phyloP scores from a whole-genome alignment of 805 yeast genomes.

The Wickerhamiella cacticola region DNA sequence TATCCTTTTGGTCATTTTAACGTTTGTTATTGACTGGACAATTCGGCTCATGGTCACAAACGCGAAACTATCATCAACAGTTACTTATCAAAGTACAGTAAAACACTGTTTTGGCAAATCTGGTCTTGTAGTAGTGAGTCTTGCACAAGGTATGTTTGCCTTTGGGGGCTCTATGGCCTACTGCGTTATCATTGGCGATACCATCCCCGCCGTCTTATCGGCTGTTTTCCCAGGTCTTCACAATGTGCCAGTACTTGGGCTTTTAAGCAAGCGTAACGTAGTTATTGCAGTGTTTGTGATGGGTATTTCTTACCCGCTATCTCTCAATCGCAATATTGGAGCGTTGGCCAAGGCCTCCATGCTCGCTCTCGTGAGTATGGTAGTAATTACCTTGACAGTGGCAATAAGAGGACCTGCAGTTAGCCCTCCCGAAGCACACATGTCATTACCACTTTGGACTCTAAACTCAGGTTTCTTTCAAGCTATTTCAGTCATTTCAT shows the following conservation, averaged over 20 bases:
- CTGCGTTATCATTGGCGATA: slow-evolving; percentile 88
- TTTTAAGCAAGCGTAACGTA: slow-evolving; percentile 54
- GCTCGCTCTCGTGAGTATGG: slow-evolving; percentile 76
- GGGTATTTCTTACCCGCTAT: slow-evolving; percentile 69
- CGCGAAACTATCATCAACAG: slow-evolving; percentile 62
- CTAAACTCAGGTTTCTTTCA: slow-evolving; percentile 61
- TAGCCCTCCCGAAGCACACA: slow-evolving; percentile 24
- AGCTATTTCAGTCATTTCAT: slow-evolving; percentile 87
- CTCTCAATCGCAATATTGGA: slow-evolving; percentile 69
- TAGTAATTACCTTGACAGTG: slow-evolving; percentile 61
- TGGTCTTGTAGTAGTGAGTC: slow-evolving; percentile 55
- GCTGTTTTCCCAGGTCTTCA: slow-evolving; percentile 43
- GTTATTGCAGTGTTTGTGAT: slow-evolving; percentile 59
- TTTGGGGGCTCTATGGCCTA: slow-evolving; percentile 92
- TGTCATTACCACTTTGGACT: slow-evolving; percentile 33
- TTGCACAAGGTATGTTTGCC: slow-evolving; percentile 80
- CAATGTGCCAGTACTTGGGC: slow-evolving; percentile 32
- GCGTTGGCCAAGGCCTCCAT: slow-evolving; percentile 76
- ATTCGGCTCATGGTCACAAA: slow-evolving; percentile 62
- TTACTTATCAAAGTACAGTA: slow-evolving; percentile 77
- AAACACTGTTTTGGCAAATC: slow-evolving; percentile 59
- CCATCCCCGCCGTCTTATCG: slow-evolving; percentile 77
- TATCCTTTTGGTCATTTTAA: slow-evolving; percentile 44
- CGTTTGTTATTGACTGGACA: slow-evolving; percentile 82
- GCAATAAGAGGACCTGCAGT: slow-evolving; percentile 58